Conservation (phyloP, 768 basidiomycete species). For the Leucocoprinus sp. region DNA sequence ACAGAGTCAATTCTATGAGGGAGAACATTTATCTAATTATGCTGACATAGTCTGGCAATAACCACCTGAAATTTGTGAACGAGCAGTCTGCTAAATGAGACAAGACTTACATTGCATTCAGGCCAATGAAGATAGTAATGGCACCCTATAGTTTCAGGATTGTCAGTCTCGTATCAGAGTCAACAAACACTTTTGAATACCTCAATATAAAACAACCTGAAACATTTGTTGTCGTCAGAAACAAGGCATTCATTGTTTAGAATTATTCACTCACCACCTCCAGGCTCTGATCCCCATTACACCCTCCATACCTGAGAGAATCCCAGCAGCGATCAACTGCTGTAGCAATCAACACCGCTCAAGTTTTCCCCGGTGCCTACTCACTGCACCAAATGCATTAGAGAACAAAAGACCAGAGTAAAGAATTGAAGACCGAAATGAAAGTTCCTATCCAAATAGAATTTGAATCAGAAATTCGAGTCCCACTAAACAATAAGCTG, state of each 20-base stretch:
- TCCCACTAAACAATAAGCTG: not conserved
- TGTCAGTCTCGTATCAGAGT: not conserved
- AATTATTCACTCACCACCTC: slow-evolving; percentile 45
- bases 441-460: slow-evolving; percentile 42
- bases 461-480: not conserved
- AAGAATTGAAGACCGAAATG: slow-evolving; percentile 53
- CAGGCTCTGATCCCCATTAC: slow-evolving; percentile 59
- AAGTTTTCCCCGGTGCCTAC: slow-evolving; percentile 13
- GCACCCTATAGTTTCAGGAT: slow-evolving; percentile 35
- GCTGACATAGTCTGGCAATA: slow-evolving; percentile 52
- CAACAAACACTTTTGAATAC: slow-evolving; percentile 24
- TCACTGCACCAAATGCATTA: slow-evolving; percentile 59
- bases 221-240: not conserved
- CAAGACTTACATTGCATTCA: slow-evolving; percentile 41
- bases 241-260: not conserved
- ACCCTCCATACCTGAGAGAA: slow-evolving; percentile 63
- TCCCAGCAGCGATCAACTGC: slow-evolving; percentile 68
- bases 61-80: slow-evolving; percentile 30
- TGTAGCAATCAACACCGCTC: not conserved
- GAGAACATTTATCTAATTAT: not conserved
- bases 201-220: slow-evolving; percentile 67
- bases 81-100: not conserved
- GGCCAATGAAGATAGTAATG: slow-evolving; percentile 52
- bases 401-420: slow-evolving; percentile 54
- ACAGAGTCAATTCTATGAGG: not conserved